phyloP scores from a whole-genome alignment of 2,329 filamentous ascomycete genomes.

The Xylaria multiplex region DNA sequence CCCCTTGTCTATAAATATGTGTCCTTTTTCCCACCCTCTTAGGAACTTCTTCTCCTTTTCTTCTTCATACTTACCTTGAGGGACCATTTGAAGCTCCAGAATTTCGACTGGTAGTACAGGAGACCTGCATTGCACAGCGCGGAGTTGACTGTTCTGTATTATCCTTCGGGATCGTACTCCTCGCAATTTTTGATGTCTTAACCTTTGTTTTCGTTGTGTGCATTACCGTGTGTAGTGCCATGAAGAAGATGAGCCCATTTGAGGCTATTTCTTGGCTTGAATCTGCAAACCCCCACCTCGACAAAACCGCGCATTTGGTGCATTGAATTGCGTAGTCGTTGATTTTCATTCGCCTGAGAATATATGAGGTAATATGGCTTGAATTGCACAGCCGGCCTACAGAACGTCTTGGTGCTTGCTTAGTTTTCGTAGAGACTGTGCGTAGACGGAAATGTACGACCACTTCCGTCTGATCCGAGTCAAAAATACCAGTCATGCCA shows the following conservation, averaged over 20 bases:
- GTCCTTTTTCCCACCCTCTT: conserved; percentile 28
- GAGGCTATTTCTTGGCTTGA: too few species aligned
- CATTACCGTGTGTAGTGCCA: conserved; percentile 52
- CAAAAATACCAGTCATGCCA: not conserved
- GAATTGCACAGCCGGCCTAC: too few species aligned
- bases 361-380: too few species aligned
- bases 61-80: conserved; percentile 65
- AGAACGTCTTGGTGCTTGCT: too few species aligned
- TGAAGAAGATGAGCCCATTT: conserved; percentile 53
- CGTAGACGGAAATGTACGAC: not conserved
- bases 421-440: not conserved
- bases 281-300: too few species aligned
- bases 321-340: too few species aligned
- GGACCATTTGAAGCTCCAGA: conserved; percentile 57
- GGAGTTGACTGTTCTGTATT: conserved; percentile 61
- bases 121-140: conserved; percentile 65
- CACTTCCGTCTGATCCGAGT: not conserved
- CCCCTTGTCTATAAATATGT: conserved; percentile 39
- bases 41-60: conserved; percentile 48
- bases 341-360: too few species aligned
- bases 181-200: conserved; percentile 60
- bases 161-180: conserved; percentile 63
- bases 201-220: conserved; percentile 56
- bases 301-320: too few species aligned
- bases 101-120: conserved; percentile 54